Evolutionary conservation across 208 protist species (phyloP).

Genomic region (Phytomonas serpens): DNA sequence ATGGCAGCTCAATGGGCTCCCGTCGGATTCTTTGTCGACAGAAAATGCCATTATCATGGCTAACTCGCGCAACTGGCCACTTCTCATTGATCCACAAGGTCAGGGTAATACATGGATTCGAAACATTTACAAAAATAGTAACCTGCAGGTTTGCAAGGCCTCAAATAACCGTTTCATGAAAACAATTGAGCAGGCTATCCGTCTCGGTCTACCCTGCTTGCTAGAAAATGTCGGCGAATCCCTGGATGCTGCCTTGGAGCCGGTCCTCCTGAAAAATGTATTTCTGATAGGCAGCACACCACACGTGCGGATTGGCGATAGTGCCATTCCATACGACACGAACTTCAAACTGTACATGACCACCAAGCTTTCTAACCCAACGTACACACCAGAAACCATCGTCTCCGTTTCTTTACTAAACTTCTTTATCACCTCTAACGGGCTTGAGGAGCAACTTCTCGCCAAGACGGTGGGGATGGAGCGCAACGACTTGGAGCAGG

Average conservation of each 20-base stretch:
- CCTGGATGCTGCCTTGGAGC: constrained; percentile 95
- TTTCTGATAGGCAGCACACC: constrained; percentile 92
- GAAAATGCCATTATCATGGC: constrained; percentile 97
- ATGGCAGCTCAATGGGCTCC: constrained; percentile 95
- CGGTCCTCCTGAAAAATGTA: constrained; percentile 92
- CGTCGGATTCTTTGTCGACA: constrained; percentile 92
- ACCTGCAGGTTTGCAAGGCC: constrained; percentile 95
- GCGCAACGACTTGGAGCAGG: constrained; percentile 94
- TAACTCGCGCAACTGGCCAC: constrained; percentile 92
- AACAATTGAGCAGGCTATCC: constrained; percentile 93
- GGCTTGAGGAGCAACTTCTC: constrained; percentile 96
- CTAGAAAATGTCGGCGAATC: constrained; percentile 95
- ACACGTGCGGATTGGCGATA: constrained; percentile 96
- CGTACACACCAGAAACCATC: constrained; percentile 94
- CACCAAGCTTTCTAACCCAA: constrained; percentile 96
- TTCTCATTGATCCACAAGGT: constrained; percentile 98
- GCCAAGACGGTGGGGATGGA: constrained; percentile 96
- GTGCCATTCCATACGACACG: constrained; percentile 92
- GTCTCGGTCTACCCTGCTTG: constrained; percentile 94
- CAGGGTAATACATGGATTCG: constrained; percentile 97
- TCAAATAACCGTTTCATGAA: constrained; percentile 93
- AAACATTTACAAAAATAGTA: constrained; percentile 90
- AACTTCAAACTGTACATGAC: constrained; percentile 97
- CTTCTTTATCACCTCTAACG: constrained; percentile 96
- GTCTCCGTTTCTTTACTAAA: constrained; percentile 97